Base-by-base conservation (phyloP, 2,329 filamentous ascomycete genomes). In the Arthrinium phaeospermum region DNA sequence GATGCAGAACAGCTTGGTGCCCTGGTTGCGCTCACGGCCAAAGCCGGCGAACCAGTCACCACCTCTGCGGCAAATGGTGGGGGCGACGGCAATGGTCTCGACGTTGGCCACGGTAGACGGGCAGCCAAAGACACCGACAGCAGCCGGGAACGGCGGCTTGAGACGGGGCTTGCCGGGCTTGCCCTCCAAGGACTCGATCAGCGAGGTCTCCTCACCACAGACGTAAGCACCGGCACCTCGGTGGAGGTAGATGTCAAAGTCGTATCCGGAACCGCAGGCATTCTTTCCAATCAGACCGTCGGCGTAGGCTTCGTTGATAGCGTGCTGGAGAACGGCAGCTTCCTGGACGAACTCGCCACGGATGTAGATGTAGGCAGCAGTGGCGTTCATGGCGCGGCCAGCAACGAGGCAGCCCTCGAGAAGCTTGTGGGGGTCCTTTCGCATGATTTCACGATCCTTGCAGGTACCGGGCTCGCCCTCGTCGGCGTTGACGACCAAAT, bases 381-480 rank as follows among this genome's bases (percentile, higher is more conserved):
- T 96, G 81, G 95, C 96, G 86, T 99, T 99, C 96, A 99, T 99
- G 81, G 96, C 95, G 81, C 96, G 93, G 70, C 96, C 96, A 77
- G 96, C 95, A 68, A 99, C 93, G 75, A 99, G 88, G 85, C 96
- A 99, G 82, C 96, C 96, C 86, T 99, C 96, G 81, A 99, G 88
- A 76, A 99, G 93, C 90, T 99, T 99, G 89, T 99, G 96, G 75
- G 96, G 96, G 83, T 99, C 96, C 87, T 99, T 99, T 85, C 96
- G 95, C 96, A 99, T 99, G 78, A 99, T 99, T 85, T 99, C 96
- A 81, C 96, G 93, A 85, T 99, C 96, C 88, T 99, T 99, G 92
- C 96, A 99, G 71, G 96, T 99, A 83, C 96, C 96, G 44, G 96
- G 96, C 86, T 99, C 96, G 80, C 96, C 96, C 87, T 99, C 96